Percentiles rank a stretch among this genome's conserved stretches.
phyloP scores from a whole-genome alignment of 2,329 filamentous ascomycete genomes.

The Cladosporium sp. region DNA sequence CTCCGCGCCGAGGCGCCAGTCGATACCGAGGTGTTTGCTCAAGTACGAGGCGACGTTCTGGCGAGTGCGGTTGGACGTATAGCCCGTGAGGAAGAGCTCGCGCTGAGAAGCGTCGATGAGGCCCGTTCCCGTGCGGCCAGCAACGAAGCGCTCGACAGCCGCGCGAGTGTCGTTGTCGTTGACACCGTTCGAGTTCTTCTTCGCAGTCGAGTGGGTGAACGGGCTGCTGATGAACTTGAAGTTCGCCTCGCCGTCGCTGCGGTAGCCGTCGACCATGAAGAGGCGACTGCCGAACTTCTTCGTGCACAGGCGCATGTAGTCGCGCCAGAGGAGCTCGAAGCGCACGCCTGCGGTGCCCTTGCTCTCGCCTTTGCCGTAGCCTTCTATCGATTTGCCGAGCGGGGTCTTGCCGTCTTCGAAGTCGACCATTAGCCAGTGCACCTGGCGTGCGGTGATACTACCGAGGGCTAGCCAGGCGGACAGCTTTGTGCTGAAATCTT shows the following conservation, averaged over 20 bases:
- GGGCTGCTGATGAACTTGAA: conserved; percentile 32
- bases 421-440: conserved; percentile 60
- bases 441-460: conserved; percentile 64
- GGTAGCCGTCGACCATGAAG: conserved; percentile 61
- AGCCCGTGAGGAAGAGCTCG: conserved; percentile 68
- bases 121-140: conserved; percentile 66
- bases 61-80: conserved; percentile 68
- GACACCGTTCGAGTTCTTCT: conserved; percentile 39
- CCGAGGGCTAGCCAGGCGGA: conserved; percentile 68
- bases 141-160: conserved; percentile 52
- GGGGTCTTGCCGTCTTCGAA: conserved; percentile 59
- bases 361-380: conserved; percentile 66
- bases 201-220: conserved; percentile 25
- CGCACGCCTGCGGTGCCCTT: conserved; percentile 63
- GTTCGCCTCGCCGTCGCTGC: conserved; percentile 34
- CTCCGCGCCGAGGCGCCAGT: conserved; percentile 75
- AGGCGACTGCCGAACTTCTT: conserved; percentile 61
- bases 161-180: conserved; percentile 34
- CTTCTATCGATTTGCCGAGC: conserved; percentile 38
- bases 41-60: conserved; percentile 74
- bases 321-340: conserved; percentile 70
- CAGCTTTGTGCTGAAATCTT: conserved; percentile 69
- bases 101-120: conserved; percentile 72
- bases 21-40: conserved; percentile 64
- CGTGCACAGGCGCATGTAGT: conserved; percentile 73